Percentiles rank a stretch among this genome's conserved stretches.
Conservation (phyloP, 164 flowering plant genomes). For the Aristolochia californica region DNA sequence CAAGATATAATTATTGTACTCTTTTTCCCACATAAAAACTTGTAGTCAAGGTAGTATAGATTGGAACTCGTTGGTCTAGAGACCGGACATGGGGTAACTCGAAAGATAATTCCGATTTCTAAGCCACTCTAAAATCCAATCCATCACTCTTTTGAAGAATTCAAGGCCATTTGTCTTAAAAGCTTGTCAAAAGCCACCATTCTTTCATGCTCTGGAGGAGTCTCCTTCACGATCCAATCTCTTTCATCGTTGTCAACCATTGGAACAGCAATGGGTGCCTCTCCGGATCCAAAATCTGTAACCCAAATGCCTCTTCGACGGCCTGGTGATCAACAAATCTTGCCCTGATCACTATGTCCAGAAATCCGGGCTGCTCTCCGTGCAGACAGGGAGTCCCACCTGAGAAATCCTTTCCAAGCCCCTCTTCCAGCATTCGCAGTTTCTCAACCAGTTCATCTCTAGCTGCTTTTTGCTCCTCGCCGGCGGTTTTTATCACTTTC, state of each 20-base stretch:
- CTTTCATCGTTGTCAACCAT: slow-evolving; percentile 1
- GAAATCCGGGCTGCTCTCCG: slow-evolving; percentile 4
- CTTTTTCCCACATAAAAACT: no score
- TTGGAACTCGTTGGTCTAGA: no score
- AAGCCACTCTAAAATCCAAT: no score
- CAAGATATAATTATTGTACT: no score
- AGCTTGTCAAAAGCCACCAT: background rate
- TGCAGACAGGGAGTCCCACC: slow-evolving; percentile 2
- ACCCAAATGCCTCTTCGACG: slow-evolving; percentile 4
- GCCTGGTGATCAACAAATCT: background rate
- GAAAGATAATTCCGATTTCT: no score
- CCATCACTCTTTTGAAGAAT: background rate
- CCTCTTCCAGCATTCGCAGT: slow-evolving; percentile 19
- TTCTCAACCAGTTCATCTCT: slow-evolving; percentile 14
- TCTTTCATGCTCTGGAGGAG: slow-evolving; percentile 2
- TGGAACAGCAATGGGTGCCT: slow-evolving; percentile 1
- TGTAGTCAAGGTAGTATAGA: no score
- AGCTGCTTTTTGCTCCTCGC: slow-evolving; percentile 22
- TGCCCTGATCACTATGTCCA: slow-evolving; percentile 4
- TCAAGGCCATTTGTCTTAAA: background rate
- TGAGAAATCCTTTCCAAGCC: slow-evolving; percentile 7
- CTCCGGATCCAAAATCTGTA: background rate
- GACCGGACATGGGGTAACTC: no score
- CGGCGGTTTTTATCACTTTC: background rate
- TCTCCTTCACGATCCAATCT: slow-evolving; percentile 5